Base-by-base conservation (phyloP, 192 early-diverging fungal species). In the Coemansia sp. region DNA sequence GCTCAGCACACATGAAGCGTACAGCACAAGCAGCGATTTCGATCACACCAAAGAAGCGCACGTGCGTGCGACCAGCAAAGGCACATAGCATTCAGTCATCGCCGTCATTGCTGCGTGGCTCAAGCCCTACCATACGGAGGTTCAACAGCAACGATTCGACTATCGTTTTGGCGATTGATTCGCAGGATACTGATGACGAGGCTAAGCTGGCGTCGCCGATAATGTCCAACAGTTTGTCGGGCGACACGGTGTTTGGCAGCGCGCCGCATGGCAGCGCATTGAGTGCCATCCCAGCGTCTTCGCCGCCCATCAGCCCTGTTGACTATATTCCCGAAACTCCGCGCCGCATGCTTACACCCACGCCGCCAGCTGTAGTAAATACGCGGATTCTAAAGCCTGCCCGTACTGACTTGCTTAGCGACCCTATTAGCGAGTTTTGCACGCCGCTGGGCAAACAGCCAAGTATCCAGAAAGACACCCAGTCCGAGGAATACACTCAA, bases 391-490 rank as follows among this genome's bases (percentile, higher is more conserved):
- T 24, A 15, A 52, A 53, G 15, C 21, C 38, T 23, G 32, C 17
- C 37, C 43, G 38, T 15, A 43, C 59, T 8, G 72, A 72, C 19
- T 66, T 75, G 15, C 24, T 62, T 2, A 68, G 69, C 69, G 77
- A 80, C 10, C 77, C 77, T 21, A 80, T 80, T 24, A 59, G 56
- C 45, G 77, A 80, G 54, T 80, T 75, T n/a, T 37, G 57, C 32
- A 53, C 77, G 17, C 69, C 56, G 11, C 25, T 50, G 14, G 48
- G 22, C 48, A 19, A 22, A 49, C 19, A 15, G 19, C n/a, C 48
- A 15, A 45, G 15, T n/a, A n/a, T 45, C 15, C 32, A 35, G 32
- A 45, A 45, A 12, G 15, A n/a, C 15, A 45, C 4, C 12, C 41
- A 12, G 3, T 5, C 14, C 14, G 15, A 45, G 48, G n/a, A 49